Conservation (phyloP, 176 grass and related monocot genomes). For the Tillandsia fasciculata region DNA sequence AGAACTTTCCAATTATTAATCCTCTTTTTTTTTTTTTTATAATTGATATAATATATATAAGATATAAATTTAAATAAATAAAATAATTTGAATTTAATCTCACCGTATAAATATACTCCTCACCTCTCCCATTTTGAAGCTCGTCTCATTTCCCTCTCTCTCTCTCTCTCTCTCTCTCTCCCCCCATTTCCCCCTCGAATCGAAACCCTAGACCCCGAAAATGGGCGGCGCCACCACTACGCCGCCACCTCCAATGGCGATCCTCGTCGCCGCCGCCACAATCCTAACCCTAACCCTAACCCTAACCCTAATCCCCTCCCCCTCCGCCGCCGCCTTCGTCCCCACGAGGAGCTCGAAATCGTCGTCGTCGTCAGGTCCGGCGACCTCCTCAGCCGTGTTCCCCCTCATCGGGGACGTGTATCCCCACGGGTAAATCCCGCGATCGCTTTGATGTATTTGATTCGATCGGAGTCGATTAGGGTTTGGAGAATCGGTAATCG, state of each 20-base stretch:
- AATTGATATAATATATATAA: too few species aligned
- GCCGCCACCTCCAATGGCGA: not conserved
- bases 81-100: too few species aligned
- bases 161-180: conserved; percentile 5
- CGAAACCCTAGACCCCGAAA: not conserved
- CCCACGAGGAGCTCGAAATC: conserved; percentile 1
- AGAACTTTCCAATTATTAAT: conserved; percentile 10
- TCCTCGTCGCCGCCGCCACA: not conserved
- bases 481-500: not conserved
- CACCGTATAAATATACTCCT: conserved; percentile 41
- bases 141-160: not conserved
- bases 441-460: conserved; percentile 4
- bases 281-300: not conserved
- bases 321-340: not conserved
- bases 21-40: not conserved
- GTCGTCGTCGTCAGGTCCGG: not conserved
- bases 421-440: conserved; percentile 38
- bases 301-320: not conserved
- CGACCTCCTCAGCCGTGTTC: conserved; percentile 41
- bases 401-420: conserved; percentile 71
- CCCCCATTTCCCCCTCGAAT: not conserved
- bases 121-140: not conserved
- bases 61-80: too few species aligned
- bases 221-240: not conserved
- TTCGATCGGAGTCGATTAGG: not conserved